These are phyloP conservation scores for Phytophthora quininea DNA, from an alignment of 352 stramenopile genomes.

Conservation along the genomic window DNA sequence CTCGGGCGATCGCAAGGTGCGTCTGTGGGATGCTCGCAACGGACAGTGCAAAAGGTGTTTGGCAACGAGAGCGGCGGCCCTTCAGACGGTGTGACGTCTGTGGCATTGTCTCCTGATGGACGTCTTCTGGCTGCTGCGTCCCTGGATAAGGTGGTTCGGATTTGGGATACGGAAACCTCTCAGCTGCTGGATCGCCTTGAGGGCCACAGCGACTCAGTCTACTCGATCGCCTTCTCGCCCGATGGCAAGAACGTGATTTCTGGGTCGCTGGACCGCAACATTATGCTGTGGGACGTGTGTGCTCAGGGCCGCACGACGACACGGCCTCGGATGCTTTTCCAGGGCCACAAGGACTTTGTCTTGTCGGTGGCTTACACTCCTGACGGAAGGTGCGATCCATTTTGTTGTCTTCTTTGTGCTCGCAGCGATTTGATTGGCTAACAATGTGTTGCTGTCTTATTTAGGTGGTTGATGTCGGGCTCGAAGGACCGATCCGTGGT, in stretches of 20 bases:
- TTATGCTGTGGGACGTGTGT: conserved; percentile 89
- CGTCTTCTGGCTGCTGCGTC: conserved; percentile 78
- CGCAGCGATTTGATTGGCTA: not conserved
- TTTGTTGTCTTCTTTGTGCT: no score
- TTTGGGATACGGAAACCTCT: conserved; percentile 86
- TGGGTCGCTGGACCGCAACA: conserved; percentile 83
- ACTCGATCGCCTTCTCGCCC: conserved; percentile 88
- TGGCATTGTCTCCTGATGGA: conserved; percentile 80
- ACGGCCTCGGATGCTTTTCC: conserved; percentile 84
- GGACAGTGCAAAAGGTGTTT: conserved; percentile 88
- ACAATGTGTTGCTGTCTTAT: conserved; percentile 16
- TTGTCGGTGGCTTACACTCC: conserved; percentile 87
- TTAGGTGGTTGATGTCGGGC: conserved; percentile 85
- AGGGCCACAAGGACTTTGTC: conserved; percentile 89
- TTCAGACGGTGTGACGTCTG: conserved; percentile 83
- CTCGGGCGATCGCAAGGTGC: conserved; percentile 82
- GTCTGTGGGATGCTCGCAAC: conserved; percentile 82
- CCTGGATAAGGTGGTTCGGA: conserved; percentile 86
- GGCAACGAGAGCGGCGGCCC: conserved; percentile 80
- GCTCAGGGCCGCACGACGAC: conserved; percentile 81
- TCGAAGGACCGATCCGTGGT: conserved; percentile 89
- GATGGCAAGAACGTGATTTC: conserved; percentile 90
- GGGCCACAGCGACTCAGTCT: conserved; percentile 87
- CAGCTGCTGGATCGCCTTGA: conserved; percentile 84
- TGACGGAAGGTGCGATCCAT: conserved; percentile 72